phyloP scores from a whole-genome alignment of 306 rosid genomes.

The Casuarina glauca region DNA sequence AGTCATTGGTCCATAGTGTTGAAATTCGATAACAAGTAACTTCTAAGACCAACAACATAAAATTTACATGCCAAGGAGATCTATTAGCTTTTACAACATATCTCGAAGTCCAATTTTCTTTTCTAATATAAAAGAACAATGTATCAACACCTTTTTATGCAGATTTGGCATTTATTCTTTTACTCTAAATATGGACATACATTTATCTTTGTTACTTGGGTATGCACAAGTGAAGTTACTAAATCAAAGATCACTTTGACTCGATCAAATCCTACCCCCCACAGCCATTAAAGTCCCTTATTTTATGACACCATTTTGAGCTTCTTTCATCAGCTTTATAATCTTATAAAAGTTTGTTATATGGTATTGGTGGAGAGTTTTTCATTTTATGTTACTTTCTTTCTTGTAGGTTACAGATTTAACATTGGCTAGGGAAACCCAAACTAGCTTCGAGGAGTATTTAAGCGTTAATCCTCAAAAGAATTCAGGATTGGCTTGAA shows the following conservation, averaged over 20 bases:
- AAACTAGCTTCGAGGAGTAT: slow-evolving; percentile 66
- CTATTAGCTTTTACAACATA: too few relatives aligned
- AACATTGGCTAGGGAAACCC: slow-evolving; percentile 73
- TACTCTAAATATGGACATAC: background rate
- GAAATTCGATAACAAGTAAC: background rate
- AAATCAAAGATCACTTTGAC: background rate
- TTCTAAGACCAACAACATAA: background rate
- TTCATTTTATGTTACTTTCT: background rate
- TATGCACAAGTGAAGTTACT: too few relatives aligned
- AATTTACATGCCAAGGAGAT: background rate
- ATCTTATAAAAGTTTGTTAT: background rate
- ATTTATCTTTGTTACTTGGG: too few relatives aligned
- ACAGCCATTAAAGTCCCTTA: background rate
- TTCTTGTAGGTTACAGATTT: slow-evolving; percentile 61
- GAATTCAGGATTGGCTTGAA: slow-evolving; percentile 69
- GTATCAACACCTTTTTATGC: background rate
- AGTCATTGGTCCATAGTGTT: background rate
- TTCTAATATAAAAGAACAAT: too few relatives aligned
- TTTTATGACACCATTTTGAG: background rate
- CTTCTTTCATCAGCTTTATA: background rate
- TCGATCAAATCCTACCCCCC: background rate
- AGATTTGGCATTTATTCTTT: too few relatives aligned
- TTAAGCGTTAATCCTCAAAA: slow-evolving; percentile 40
- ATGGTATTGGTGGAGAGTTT: background rate
- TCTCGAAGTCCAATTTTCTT: background rate